These are phyloP conservation scores for Trichoderma erinaceum DNA, from an alignment of 495 filamentous ascomycete species.

Conservation along the genomic window DNA sequence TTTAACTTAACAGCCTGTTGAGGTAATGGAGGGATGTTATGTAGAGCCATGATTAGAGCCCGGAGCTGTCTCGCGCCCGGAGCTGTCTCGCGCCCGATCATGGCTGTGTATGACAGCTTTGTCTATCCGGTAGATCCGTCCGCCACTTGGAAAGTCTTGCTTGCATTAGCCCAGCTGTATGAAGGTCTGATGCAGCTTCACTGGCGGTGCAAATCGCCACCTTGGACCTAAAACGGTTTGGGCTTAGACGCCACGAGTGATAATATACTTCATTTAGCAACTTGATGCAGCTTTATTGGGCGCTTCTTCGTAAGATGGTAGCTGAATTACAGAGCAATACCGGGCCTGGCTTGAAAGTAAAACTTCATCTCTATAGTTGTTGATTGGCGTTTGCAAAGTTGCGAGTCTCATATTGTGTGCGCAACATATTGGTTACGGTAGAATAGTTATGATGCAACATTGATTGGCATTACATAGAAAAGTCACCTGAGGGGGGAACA, in stretches of 20 bases:
- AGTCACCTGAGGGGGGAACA: too few relatives aligned
- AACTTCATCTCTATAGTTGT: too few relatives aligned
- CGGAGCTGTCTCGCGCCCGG: background rate
- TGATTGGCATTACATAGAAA: too few relatives aligned
- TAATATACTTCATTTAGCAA: background rate
- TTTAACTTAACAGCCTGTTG: background rate
- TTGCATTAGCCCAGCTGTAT: background rate
- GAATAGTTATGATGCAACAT: too few relatives aligned
- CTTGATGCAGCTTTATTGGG: background rate
- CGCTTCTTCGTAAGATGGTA: background rate
- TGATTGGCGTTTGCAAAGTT: too few relatives aligned
- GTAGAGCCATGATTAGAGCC: background rate
- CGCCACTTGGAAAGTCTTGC: background rate
- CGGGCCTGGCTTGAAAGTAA: background rate
- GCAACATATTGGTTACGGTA: too few relatives aligned
- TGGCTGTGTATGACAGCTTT: background rate
- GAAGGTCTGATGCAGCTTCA: background rate
- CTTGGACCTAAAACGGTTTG: background rate
- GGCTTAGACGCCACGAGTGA: background rate
- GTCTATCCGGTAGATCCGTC: conserved; percentile 8
- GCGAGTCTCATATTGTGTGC: too few relatives aligned
- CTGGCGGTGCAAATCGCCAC: background rate
- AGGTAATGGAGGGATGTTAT: background rate
- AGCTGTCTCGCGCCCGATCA: background rate
- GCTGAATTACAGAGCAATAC: background rate